Base-by-base conservation (phyloP, 2,329 filamentous ascomycete species). In the Cercospora janseana region DNA sequence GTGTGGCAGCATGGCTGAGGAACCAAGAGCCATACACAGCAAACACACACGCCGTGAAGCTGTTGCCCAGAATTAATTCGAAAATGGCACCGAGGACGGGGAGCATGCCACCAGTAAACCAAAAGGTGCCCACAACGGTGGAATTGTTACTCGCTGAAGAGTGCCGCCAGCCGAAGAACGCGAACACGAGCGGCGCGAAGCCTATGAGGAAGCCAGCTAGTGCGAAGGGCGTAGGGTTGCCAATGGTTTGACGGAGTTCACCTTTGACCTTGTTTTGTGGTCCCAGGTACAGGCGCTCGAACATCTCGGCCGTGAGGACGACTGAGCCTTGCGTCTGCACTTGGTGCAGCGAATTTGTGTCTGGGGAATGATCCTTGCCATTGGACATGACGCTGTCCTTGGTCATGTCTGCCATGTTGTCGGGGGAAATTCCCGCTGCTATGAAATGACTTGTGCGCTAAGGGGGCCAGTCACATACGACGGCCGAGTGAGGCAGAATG, bases 261-360 rank as follows among this genome's bases (percentile, higher is more conserved):
- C 34, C 12, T 4, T 38, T 38, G 12, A 21, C 10, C 6, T n/a
- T 12, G 12, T 6, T 38, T 15, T 12, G 34, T 23, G 34, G 34
- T 9, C 6, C 21, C 18, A 38, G 34, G 16, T 38, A 38, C 24
- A 38, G 34, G 4, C 34, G 34, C 24, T 38, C 34, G 34, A 38
- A 38, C 34, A 38, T 38, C 24, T 38, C 34, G n/a, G 34, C 18
- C 21, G 18, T 38, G 24, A 38, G 34, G 18, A 38, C 15, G 20
- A 38, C 15, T 16, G 34, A 38, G 12, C 34, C 34, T 21, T 38
- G 34, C 21, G 34, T 38, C 16, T 38, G 20, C 24, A 38, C 20
- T 12, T 24, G 12, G 15, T 21, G 34, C n/a, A 38, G 34, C 5
- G 34, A 38, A 12, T 12, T 23, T 21, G 24, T 24, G n/a, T 38